Conservation (phyloP, 768 basidiomycete genomes). For the Hypsizygus marmoreus region DNA sequence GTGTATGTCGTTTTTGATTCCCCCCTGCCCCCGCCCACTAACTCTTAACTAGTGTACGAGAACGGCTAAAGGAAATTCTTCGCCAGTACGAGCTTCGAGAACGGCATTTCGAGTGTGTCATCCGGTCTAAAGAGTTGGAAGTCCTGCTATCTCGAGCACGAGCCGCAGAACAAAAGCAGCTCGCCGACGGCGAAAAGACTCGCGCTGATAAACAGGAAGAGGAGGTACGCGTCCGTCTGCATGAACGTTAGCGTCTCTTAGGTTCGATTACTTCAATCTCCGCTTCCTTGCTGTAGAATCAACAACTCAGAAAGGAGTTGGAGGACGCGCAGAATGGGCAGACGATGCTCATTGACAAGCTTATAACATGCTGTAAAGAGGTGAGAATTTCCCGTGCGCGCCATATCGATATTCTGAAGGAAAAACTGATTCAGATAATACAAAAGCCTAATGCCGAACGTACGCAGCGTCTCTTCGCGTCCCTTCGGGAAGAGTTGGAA, state of each 20-base stretch:
- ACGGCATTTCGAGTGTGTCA: constrained; percentile 89
- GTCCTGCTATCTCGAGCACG: constrained; percentile 84
- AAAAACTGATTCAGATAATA: constrained; percentile 29
- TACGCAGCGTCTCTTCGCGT: constrained; percentile 78
- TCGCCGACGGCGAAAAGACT: constrained; percentile 73
- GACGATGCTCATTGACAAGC: constrained; percentile 78
- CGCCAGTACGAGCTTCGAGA: constrained; percentile 89
- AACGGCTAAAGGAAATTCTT: constrained; percentile 84
- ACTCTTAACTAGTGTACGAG: constrained; percentile 65
- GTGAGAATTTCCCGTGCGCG: constrained; percentile 40
- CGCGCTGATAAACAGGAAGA: constrained; percentile 71
- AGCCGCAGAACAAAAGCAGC: constrained; percentile 84
- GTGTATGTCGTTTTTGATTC: constrained; percentile 56
- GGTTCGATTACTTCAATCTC: neutral
- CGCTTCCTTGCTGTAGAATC: constrained; percentile 44
- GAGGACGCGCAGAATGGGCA: constrained; percentile 81
- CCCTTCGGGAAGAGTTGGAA: constrained; percentile 82
- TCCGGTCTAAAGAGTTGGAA: constrained; percentile 90
- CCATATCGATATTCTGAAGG: constrained; percentile 13
- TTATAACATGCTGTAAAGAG: constrained; percentile 87
- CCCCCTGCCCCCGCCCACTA: constrained; percentile 1
- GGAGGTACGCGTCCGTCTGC: constrained; percentile 54
- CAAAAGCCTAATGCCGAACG: constrained; percentile 81
- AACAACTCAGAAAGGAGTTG: constrained; percentile 71
- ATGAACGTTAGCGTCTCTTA: constrained; percentile 16